phyloP scores from a whole-genome alignment of 345 rosid species.

The Leavenworthia alabamica region DNA sequence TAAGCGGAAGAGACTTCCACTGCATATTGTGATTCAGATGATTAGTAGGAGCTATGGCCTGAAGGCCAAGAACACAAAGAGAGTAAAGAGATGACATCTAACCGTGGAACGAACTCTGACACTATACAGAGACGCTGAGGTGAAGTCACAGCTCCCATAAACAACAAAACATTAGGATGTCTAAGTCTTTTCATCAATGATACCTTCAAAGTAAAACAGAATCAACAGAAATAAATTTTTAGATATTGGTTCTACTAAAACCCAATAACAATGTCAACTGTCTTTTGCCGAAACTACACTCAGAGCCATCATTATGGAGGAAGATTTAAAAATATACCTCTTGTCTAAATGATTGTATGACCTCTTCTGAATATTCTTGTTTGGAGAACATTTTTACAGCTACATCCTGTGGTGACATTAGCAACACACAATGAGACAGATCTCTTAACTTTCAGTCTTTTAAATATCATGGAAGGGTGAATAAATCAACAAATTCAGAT shows the following conservation, averaged over 20 bases:
- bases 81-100: constrained; percentile 20
- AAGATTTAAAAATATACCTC: constrained; percentile 45
- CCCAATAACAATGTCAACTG: background rate
- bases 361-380: constrained; percentile 87
- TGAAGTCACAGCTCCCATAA: constrained; percentile 95
- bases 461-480: background rate
- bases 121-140: constrained; percentile 87
- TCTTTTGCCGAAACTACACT: background rate
- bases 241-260: background rate
- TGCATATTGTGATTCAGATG: constrained; percentile 27
- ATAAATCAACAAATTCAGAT: constrained; percentile 25
- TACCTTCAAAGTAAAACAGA: constrained; percentile 45
- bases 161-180: constrained; percentile 86
- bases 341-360: constrained; percentile 64
- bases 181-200: constrained; percentile 87
- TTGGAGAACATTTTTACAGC: constrained; percentile 89
- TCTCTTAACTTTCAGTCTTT: background rate
- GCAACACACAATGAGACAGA: constrained; percentile 13
- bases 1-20: constrained; percentile 90
- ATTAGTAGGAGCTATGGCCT: constrained; percentile 5
- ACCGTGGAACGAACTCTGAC: constrained; percentile 98
- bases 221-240: background rate
- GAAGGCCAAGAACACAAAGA: background rate
- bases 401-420: constrained; percentile 68
- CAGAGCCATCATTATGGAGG: background rate